These are phyloP conservation scores for Penicillium concentricum DNA, from an alignment of 2,329 filamentous ascomycete species.

Conservation along the genomic window DNA sequence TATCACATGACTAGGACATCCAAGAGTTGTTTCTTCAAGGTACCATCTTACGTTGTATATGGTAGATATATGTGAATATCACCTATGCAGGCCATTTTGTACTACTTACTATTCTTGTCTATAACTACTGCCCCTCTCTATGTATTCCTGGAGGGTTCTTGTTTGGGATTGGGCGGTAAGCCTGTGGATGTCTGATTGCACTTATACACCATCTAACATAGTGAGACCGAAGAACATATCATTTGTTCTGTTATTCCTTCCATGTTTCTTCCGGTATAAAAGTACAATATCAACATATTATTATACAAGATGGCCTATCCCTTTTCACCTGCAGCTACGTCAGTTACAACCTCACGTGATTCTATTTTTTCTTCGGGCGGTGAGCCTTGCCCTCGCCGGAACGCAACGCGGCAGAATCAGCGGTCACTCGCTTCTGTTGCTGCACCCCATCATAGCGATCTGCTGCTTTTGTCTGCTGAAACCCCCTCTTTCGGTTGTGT, in stretches of 20 bases:
- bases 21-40: not conserved
- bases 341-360: slow-evolving; percentile 22
- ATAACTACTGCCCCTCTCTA: not conserved
- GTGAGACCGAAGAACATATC: not conserved
- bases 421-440: slow-evolving; percentile 28
- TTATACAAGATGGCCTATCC: not conserved
- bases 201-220: not conserved
- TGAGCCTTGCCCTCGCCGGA: slow-evolving; percentile 18
- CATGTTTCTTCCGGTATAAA: not conserved
- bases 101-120: not conserved
- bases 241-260: not conserved
- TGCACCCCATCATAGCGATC: slow-evolving; percentile 26
- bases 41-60: not conserved
- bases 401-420: slow-evolving; percentile 24
- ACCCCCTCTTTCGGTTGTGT: slow-evolving; percentile 9
- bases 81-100: not conserved
- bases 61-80: not conserved
- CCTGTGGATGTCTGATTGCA: not conserved
- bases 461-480: slow-evolving; percentile 16
- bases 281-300: not conserved
- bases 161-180: not conserved
- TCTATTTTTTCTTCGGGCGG: slow-evolving; percentile 23
- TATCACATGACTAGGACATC: slow-evolving; percentile 19
- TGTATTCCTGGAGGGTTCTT: not conserved
- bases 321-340: slow-evolving; percentile 14